Conservation (phyloP, 78 protist genomes). For the Dictyostelium purpureum region DNA sequence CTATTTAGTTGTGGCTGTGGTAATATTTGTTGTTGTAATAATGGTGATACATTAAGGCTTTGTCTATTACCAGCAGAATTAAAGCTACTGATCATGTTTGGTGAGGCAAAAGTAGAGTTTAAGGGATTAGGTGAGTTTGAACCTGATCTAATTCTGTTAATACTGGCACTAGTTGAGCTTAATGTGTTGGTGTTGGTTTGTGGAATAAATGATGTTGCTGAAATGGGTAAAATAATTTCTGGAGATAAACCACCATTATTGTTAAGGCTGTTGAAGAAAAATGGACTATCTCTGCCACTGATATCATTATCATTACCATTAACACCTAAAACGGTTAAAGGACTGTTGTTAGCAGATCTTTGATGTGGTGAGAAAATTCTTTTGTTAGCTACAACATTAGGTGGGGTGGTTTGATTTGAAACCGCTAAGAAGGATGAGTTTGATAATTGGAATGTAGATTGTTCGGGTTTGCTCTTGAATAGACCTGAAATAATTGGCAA, state of each 20-base stretch:
- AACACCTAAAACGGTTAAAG: not conserved
- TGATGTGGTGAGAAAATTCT: not conserved
- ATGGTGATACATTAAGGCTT: not conserved
- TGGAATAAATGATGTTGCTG: too few relatives aligned
- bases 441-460: not conserved
- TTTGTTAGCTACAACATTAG: not conserved
- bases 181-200: too few relatives aligned
- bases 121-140: not conserved
- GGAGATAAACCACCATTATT: slow-evolving; percentile 28
- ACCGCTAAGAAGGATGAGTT: too few relatives aligned
- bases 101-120: slow-evolving; percentile 1
- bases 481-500: slow-evolving; percentile 28
- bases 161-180: not conserved
- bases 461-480: slow-evolving; percentile 8
- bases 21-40: not conserved
- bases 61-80: not conserved
- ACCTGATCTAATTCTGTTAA: not conserved
- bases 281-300: not conserved
- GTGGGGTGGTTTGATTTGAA: not conserved
- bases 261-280: not conserved
- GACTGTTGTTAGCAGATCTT: not conserved
- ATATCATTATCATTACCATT: not conserved
- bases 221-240: slow-evolving; percentile 1
- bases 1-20: not conserved
- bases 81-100: not conserved